Percentiles rank a stretch among this genome's conserved stretches.
These are phyloP conservation scores for Ceratobasidium sp. DNA, from an alignment of 1,284 basidiomycete genomes.

Conservation along the genomic window DNA sequence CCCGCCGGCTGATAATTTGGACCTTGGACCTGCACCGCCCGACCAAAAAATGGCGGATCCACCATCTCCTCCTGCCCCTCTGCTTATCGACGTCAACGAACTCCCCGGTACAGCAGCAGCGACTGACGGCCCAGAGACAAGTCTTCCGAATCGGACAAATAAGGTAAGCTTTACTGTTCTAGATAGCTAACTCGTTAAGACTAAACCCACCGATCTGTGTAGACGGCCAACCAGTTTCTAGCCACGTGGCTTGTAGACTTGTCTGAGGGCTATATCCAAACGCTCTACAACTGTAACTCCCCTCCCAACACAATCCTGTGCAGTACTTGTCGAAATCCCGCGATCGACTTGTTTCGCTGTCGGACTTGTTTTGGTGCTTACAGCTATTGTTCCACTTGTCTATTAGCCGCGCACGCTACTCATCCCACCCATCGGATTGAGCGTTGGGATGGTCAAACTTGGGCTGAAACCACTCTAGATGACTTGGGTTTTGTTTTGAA, in stretches of 20 bases:
- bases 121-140: too few relatives aligned
- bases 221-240: not conserved
- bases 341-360: not conserved
- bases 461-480: not conserved
- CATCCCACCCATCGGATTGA: conserved; percentile 16
- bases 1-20: too few relatives aligned
- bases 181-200: too few relatives aligned
- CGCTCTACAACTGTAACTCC: not conserved
- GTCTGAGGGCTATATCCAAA: not conserved
- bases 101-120: not conserved
- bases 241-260: not conserved
- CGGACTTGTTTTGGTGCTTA: not conserved
- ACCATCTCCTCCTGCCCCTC: not conserved
- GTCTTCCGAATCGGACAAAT: too few relatives aligned
- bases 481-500: not conserved
- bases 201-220: too few relatives aligned
- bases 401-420: not conserved
- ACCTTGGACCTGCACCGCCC: too few relatives aligned
- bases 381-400: not conserved
- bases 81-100: not conserved
- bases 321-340: not conserved
- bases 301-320: not conserved
- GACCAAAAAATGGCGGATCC: too few relatives aligned
- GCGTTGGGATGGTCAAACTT: not conserved
- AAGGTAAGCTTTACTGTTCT: too few relatives aligned